phyloP scores from a whole-genome alignment of 1,284 basidiomycete genomes.

The Cryptococcus sp. region DNA sequence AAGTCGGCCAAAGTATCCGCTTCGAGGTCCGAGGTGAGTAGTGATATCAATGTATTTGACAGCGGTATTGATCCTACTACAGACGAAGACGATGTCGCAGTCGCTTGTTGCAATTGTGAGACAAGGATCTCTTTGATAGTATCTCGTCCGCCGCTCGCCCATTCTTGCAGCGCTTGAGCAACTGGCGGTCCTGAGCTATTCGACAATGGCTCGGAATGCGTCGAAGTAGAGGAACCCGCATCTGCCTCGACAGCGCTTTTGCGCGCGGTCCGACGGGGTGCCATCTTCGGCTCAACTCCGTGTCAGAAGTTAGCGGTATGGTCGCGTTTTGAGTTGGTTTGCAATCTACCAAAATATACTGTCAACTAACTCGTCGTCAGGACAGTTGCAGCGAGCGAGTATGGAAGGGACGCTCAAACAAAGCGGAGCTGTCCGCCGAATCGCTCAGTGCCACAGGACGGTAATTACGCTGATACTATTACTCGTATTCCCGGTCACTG shows the following conservation, averaged over 20 bases:
- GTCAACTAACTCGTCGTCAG: too few species aligned
- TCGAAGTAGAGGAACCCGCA: not conserved
- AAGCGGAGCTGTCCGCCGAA: too few species aligned
- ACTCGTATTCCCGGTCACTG: too few species aligned
- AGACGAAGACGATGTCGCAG: slow-evolving; percentile 1
- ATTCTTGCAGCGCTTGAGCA: slow-evolving; percentile 12
- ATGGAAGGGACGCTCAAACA: too few species aligned
- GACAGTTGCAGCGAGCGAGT: too few species aligned
- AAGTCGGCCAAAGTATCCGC: slow-evolving; percentile 6
- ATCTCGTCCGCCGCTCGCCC: slow-evolving; percentile 9
- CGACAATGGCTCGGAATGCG: not conserved
- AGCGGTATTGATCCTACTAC: slow-evolving; percentile 14
- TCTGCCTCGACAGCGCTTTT: not conserved
- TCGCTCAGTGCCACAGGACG: too few species aligned
- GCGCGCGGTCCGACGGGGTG: not conserved
- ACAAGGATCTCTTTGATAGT: slow-evolving; percentile 7
- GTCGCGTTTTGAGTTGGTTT: too few species aligned
- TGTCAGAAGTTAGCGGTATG: too few species aligned
- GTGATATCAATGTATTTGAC: slow-evolving; percentile 10
- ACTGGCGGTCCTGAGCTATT: slow-evolving; percentile 10
- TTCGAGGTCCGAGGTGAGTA: slow-evolving; percentile 16
- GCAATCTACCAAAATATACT: too few species aligned
- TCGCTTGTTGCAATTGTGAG: slow-evolving; percentile 6
- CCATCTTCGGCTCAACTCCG: too few species aligned
- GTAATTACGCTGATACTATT: too few species aligned